Conservation (phyloP, 2,329 filamentous ascomycete genomes). For the Emericellopsis atlantica region DNA sequence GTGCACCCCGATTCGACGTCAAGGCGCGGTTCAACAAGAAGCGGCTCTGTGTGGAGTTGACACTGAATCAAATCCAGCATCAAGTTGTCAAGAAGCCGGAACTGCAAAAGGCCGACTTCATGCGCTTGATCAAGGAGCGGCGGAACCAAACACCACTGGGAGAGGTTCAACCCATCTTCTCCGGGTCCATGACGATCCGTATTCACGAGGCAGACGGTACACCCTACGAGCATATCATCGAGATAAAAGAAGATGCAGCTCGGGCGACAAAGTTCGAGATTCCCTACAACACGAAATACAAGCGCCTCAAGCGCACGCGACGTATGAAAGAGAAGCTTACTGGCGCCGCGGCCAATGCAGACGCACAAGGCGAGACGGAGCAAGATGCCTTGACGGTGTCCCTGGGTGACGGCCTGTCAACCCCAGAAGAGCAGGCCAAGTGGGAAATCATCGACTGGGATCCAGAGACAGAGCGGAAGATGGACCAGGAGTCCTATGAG, state of each 20-base stretch:
- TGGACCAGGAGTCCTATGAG: constrained; percentile 95
- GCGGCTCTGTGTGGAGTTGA: constrained; percentile 85
- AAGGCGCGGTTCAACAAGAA: constrained; percentile 96
- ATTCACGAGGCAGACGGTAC: constrained; percentile 98
- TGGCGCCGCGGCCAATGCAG: constrained; percentile 44
- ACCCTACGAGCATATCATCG: constrained; percentile 94
- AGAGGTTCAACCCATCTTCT: constrained; percentile 68
- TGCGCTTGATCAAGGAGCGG: constrained; percentile 74
- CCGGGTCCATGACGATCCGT: constrained; percentile 91
- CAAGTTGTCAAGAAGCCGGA: constrained; percentile 26
- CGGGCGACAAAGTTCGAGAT: constrained; percentile 76
- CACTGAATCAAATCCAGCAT: constrained; percentile 64
- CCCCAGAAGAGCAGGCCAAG: constrained; percentile 64
- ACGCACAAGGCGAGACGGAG: constrained; percentile 40
- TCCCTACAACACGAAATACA: constrained; percentile 98
- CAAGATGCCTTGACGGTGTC: constrained; percentile 74
- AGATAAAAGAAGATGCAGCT: constrained; percentile 77
- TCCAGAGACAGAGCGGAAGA: constrained; percentile 73
- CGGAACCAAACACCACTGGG: constrained; percentile 56
- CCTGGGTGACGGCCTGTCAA: constrained; percentile 79
- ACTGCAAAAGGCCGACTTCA: constrained; percentile 63
- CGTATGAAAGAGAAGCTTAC: constrained; percentile 65
- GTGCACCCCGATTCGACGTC: constrained; percentile 79
- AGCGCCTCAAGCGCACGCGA: constrained; percentile 81
- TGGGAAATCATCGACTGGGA: constrained; percentile 89